These are phyloP conservation scores for Quercus rubra DNA, from an alignment of 306 rosid genomes.

Conservation along the genomic window DNA sequence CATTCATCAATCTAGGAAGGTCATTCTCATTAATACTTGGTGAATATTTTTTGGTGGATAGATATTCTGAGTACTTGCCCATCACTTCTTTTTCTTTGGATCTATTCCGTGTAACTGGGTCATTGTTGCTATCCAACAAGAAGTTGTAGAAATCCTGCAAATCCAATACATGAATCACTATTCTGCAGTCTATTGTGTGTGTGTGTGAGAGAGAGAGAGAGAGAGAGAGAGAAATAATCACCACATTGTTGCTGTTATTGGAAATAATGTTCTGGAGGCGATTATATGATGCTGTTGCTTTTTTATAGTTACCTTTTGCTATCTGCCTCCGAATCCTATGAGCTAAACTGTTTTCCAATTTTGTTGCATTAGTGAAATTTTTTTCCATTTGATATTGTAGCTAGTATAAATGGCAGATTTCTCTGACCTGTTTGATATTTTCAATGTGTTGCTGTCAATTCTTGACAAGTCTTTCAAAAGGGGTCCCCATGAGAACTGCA, in stretches of 20 bases:
- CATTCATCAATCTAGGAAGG: not conserved
- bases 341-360: not conserved
- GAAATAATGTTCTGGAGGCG: not conserved
- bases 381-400: no score
- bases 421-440: not conserved
- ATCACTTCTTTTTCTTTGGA: not conserved
- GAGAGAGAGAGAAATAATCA: not conserved
- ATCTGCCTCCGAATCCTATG: not conserved
- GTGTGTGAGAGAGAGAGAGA: no score
- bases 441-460: not conserved
- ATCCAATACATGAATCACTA: not conserved
- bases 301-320: not conserved
- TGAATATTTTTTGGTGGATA: not conserved
- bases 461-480: not conserved
- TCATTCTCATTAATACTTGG: not conserved
- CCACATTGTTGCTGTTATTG: not conserved
- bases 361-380: no score
- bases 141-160: not conserved
- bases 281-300: not conserved
- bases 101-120: not conserved
- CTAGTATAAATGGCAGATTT: no score
- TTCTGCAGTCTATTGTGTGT: no score
- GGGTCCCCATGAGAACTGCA: not conserved
- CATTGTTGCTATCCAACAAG: not conserved
- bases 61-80: not conserved